Evolutionary conservation across 208 protist species (phyloP).

Genomic region (Acanthamoeba culbertsoni): DNA sequence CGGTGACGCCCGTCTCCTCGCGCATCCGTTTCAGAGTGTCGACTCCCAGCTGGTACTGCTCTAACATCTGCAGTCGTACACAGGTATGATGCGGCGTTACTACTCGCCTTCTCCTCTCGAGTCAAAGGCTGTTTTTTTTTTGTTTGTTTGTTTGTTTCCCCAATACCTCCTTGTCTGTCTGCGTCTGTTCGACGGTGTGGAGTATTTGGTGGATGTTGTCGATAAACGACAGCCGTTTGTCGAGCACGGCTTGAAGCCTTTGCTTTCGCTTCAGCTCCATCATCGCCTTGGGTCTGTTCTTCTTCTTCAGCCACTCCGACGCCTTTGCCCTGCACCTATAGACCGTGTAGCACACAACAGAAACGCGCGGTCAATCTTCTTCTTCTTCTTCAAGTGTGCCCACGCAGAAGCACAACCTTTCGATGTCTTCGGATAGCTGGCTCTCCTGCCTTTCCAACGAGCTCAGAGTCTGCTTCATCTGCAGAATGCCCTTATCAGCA

Average conservation of each 20-base stretch:
- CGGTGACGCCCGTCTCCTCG: not conserved
- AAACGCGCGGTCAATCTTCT: not conserved
- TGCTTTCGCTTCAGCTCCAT: slow-evolving; percentile 1
- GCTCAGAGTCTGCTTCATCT: not conserved
- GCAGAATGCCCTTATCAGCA: not conserved
- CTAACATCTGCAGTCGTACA: not conserved
- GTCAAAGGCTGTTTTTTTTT: no score
- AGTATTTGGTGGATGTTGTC: slow-evolving; percentile 43
- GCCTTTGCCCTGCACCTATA: not conserved
- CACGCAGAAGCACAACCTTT: not conserved
- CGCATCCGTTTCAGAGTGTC: not conserved
- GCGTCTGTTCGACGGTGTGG: not conserved
- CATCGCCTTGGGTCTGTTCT: not conserved
- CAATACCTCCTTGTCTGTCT: slow-evolving; percentile 19
- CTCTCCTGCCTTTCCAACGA: not conserved
- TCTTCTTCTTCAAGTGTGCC: not conserved
- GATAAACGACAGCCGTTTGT: not conserved
- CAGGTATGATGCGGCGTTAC: no score
- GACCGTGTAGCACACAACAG: not conserved
- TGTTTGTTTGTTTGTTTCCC: no score
- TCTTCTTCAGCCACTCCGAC: not conserved
- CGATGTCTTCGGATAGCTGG: not conserved
- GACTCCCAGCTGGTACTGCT: slow-evolving; percentile 1
- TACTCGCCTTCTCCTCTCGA: no score
- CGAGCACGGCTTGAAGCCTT: not conserved